Base-by-base conservation (phyloP, 768 basidiomycete genomes). In the Suillus luteus region DNA sequence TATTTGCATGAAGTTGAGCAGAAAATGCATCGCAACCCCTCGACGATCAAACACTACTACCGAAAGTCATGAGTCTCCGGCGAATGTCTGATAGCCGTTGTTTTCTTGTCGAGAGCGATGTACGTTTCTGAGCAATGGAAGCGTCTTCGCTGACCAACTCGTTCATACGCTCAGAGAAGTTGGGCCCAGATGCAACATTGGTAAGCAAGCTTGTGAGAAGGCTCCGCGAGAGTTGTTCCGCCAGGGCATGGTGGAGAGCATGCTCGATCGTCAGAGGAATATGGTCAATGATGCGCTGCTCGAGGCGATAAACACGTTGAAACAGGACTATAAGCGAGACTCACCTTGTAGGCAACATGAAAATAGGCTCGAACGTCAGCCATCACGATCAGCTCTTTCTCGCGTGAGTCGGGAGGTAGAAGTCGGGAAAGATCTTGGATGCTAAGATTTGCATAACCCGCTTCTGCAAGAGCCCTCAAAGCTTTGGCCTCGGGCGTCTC, bases 221-320 rank as follows among this genome's bases (percentile, higher is more conserved):
- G 19, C 68, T 72, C 33, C 69, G 63, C 9, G 79, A 78, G 38
- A 85, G 65, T 24, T 64, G 71, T 0, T 72, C 65, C 0, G 75
- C 77, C 17, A 84, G 72, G 14, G 75, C 70, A 41, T 79, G 77
- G 46, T 84, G 77, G 27, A 86, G 74, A 7, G 75, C 70, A 33
- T 77, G 78, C 62, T 85, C 82, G 38, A 86, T 85, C 49, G 74
- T 77, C 9, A 82, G 71, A 1, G 87, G 86, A 31, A 87, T 57
- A 48, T 80, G 74, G 63, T 89, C 88, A 35, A 86, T 80, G 66
- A 85, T 74, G 14, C 85, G 82, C 87, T 89, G 61, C 1, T 27
- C 44, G 5, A 22, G 37, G 40, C 15, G 8, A 10, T 17, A 33
- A 35, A 51, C 22, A n/a, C 40, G 38, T 7, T 62, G 51, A 35